These are phyloP conservation scores for Melanogaster broomeanus DNA, from an alignment of 768 basidiomycete species.

Conservation along the genomic window DNA sequence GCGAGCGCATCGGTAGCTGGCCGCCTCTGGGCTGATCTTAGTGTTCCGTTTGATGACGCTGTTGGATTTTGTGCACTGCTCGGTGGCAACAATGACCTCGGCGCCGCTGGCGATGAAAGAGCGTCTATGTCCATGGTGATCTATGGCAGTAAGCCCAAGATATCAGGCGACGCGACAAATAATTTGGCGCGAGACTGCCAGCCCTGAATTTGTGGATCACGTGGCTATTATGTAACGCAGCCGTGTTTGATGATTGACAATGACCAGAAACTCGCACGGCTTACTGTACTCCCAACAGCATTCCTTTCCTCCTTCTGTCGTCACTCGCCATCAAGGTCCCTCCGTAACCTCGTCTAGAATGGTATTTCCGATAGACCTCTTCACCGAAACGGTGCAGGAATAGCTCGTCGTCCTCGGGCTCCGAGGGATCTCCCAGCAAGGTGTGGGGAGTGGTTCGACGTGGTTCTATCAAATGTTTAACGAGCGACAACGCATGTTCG, in stretches of 20 bases:
- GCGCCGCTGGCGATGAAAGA: constrained; percentile 57
- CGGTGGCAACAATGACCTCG: constrained; percentile 53
- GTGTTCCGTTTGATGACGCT: constrained; percentile 37
- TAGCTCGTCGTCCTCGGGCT: constrained; percentile 59
- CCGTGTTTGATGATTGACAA: too few species aligned
- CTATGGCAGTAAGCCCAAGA: constrained; percentile 1
- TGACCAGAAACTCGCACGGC: constrained; percentile 71
- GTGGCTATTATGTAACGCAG: too few species aligned
- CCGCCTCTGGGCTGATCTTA: constrained; percentile 35
- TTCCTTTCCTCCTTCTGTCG: constrained; percentile 46
- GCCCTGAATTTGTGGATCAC: constrained; percentile 39
- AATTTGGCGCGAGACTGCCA: constrained; percentile 43
- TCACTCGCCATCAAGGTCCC: constrained; percentile 42
- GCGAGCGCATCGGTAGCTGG: constrained; percentile 54
- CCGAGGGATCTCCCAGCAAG: constrained; percentile 60
- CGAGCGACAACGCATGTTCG: constrained; percentile 70
- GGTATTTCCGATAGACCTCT: constrained; percentile 65
- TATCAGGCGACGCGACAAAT: constrained; percentile 28
- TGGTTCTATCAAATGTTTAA: constrained; percentile 71
- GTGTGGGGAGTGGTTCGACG: constrained; percentile 83
- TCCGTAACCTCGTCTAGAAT: constrained; percentile 64
- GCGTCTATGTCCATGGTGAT: constrained; percentile 56
- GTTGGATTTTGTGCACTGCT: constrained; percentile 48
- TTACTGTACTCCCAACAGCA: constrained; percentile 57
- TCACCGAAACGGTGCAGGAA: constrained; percentile 70